Evolutionary conservation across 73 alveolate species (phyloP).

Genomic region (Paramecium biaurelia): DNA sequence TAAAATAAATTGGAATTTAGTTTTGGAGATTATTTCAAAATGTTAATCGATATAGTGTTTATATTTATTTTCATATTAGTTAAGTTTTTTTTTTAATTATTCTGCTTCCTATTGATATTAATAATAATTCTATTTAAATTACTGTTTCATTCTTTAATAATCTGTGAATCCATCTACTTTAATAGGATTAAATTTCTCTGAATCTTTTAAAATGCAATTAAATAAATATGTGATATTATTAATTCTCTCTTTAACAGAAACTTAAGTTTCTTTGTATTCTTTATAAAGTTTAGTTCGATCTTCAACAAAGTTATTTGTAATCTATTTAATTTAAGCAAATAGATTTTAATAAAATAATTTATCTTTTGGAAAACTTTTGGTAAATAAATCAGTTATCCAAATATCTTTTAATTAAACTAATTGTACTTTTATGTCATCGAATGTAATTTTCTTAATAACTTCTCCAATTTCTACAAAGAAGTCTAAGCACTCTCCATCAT

Average conservation of each 20-base stretch:
- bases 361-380: background rate
- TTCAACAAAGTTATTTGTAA: background rate
- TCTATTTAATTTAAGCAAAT: background rate
- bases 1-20: background rate
- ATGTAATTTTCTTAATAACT: background rate
- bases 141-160: background rate
- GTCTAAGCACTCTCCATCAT: background rate
- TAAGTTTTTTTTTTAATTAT: background rate
- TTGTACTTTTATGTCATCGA: background rate
- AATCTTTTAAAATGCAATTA: background rate
- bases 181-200: background rate
- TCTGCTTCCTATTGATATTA: background rate
- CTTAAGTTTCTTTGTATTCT: background rate
- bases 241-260: background rate
- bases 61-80: background rate
- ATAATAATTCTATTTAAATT: background rate
- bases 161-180: background rate
- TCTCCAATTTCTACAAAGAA: background rate
- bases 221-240: background rate
- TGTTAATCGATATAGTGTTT: constrained; percentile 6
- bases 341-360: background rate
- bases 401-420: background rate
- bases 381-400: background rate
- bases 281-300: background rate
- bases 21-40: background rate